Evolutionary conservation across 2,329 filamentous ascomycete species (phyloP), one percentile per base, ranked within the genome.

Genomic region (Dryadomyces sulphureus): DNA sequence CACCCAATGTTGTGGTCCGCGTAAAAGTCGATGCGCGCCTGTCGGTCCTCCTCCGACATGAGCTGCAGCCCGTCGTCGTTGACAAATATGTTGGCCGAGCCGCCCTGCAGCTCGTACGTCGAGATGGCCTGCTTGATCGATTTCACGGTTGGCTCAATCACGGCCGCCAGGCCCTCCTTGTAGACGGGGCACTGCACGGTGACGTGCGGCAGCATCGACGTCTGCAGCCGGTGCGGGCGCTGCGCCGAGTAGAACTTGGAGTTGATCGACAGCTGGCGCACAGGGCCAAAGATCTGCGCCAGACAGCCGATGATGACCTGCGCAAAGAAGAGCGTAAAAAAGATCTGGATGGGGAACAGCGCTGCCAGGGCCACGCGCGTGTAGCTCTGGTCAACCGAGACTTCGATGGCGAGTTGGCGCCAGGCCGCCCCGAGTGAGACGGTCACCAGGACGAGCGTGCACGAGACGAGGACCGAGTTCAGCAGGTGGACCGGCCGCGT

Each of bases 121-220:
- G 79, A 81, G 57, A 86, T 85, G 51, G 81, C 81, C 54, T 81
- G 73, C 64, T 87, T 87, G 62, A 89, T 73, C 2, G 83, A 88
- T 56, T 77, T 78, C 55, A 89, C 75, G 0, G 84, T 90, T 7
- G 84, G 84, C 19, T 71, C 73, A 55, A 89, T 88, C 60, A 93
- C 86, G 50, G 69, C 76, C 32, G 66, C 65, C 3, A 93, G 70
- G 52, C 85, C 84, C 60, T 93, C 86, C 61, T 90, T 92, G 67
- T 92, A 93, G 0, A 93, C 84, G 5, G 86, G 86, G 60, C 84
- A 89, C 58, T 94, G 86, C 38, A 93, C 83, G 3, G 84, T 90
- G 52, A 86, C 70, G 57, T 86, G 84, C 2, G 82, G 83, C 16
- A 89, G 69, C 22, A 67, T 58, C 7, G 64, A 56, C 1, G 62